Evolutionary conservation across 768 basidiomycete species (phyloP).

Genomic region (Lentinula guzmanii): DNA sequence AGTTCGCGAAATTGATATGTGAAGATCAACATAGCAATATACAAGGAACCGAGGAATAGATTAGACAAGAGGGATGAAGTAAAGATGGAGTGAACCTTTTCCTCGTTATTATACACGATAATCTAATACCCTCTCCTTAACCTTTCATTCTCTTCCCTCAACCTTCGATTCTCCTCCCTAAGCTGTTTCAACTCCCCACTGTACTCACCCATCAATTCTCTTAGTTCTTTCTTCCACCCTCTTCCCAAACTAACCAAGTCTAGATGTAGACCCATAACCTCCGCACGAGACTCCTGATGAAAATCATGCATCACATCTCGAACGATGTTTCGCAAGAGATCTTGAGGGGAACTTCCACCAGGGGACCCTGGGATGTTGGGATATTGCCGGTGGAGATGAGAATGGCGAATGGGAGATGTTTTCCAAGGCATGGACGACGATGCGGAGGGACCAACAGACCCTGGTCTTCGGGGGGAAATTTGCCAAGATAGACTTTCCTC

Average conservation of each 20-base stretch:
- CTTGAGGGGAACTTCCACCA: slow-evolving; percentile 36
- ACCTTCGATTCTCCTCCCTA: slow-evolving; percentile 8
- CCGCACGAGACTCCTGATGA: slow-evolving; percentile 61
- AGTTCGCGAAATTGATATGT: too few relatives aligned
- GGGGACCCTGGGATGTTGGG: slow-evolving; percentile 22
- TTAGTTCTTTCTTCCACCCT: slow-evolving; percentile 8
- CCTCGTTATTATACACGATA: too few relatives aligned
- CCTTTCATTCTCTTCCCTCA: slow-evolving; percentile 11
- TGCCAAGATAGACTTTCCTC: slow-evolving; percentile 44
- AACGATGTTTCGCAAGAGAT: slow-evolving; percentile 58
- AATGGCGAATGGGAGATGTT: slow-evolving; percentile 18
- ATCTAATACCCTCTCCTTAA: slow-evolving; percentile 7
- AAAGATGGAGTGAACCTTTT: too few relatives aligned
- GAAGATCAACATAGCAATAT: too few relatives aligned
- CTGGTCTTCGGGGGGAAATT: slow-evolving; percentile 48
- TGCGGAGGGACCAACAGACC: slow-evolving; percentile 13
- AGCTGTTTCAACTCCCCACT: slow-evolving; percentile 5
- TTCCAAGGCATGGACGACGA: neutral
- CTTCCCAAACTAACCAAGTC: slow-evolving; percentile 49
- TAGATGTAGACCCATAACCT: slow-evolving; percentile 70
- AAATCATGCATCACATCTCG: slow-evolving; percentile 71
- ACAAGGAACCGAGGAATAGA: too few relatives aligned
- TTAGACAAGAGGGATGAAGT: too few relatives aligned
- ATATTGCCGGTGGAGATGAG: slow-evolving; percentile 35
- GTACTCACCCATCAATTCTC: neutral